Evolutionary conservation across 768 basidiomycete species (phyloP), one percentile per base, ranked within the genome.

Genomic region (Botryobasidium botryosum): DNA sequence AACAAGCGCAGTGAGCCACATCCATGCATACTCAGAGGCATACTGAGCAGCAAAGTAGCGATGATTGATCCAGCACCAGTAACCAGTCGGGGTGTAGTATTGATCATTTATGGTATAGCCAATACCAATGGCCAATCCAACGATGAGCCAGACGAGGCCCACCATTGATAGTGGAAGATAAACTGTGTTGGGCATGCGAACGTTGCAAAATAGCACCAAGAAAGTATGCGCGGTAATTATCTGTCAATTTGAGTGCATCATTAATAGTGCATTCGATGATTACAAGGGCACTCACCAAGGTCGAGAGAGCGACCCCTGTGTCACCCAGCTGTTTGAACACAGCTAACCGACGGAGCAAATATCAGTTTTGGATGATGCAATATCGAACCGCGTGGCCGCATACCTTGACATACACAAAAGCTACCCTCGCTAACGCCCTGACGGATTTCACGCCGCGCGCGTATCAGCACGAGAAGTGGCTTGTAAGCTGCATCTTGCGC

Each of bases 371-470:
- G 13, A 42, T 32, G 3, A 47, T 13, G 5, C 40, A 26, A 27
- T 40, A 47, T 35, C 27, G 41, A n/a, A 33, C 15, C 8, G 46
- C 24, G n/a, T 42, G 40, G 18, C 41, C 28, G 2, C 28, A 32
- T 13, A 39, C 46, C 7, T 42, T 41, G 3, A 26, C 40, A 24
- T 47, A 40, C n/a, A 47, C 28, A 8, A 47, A 24, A 33, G 41
- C 41, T 8, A 40, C 46, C 21, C 28, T 13, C n/a, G 43, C 17
- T 10, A 47, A 31, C 29, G 46, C 41, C 7, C 41, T 15, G 6
- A 47, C n/a, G 29, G 28, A 47, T 2, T n/a, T 47, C 46, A 5
- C 41, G 40, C 20, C 43, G 46, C 39, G 46, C 43, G 8, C 46
- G 46, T 18, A 47, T 47, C 12, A 47, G 46, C n/a, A 33, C 10